Conservation (phyloP, 2,329 filamentous ascomycete genomes). For the Ophiostoma ips region DNA sequence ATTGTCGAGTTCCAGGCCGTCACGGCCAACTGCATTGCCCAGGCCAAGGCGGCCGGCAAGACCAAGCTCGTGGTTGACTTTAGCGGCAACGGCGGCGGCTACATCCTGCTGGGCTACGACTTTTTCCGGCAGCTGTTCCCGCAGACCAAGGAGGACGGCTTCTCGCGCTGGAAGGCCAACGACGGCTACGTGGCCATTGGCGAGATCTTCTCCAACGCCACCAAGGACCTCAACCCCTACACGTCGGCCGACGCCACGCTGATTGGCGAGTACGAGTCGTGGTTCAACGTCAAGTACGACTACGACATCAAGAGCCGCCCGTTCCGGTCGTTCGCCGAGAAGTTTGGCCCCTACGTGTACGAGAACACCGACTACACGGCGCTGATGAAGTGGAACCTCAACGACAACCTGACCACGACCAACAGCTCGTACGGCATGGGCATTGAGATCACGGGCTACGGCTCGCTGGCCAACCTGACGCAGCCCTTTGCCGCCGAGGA, state of each 20-base stretch:
- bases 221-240: constrained; percentile 30
- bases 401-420: constrained; percentile 26
- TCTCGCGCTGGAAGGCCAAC: constrained; percentile 23
- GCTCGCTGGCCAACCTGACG: constrained; percentile 30
- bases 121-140: constrained; percentile 45
- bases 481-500: constrained; percentile 43
- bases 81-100: constrained; percentile 43
- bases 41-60: constrained; percentile 33
- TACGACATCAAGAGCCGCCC: constrained; percentile 33
- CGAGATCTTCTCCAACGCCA: constrained; percentile 28
- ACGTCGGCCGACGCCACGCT: constrained; percentile 22
- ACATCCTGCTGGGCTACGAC: constrained; percentile 45
- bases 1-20: constrained; percentile 22
- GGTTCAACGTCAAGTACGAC: constrained; percentile 36
- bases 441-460: constrained; percentile 36
- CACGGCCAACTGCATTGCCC: constrained; percentile 21
- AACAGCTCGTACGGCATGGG: constrained; percentile 24
- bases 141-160: constrained; percentile 21
- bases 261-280: constrained; percentile 9
- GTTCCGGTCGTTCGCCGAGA: constrained; percentile 34
- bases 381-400: constrained; percentile 37
- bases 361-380: constrained; percentile 40
- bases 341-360: constrained; percentile 27
- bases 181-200: constrained; percentile 31
- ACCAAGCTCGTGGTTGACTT: constrained; percentile 48